Evolutionary conservation across 441 rosid species (phyloP), one percentile per base, ranked within the genome.

Genomic region (Populus hybrid): DNA sequence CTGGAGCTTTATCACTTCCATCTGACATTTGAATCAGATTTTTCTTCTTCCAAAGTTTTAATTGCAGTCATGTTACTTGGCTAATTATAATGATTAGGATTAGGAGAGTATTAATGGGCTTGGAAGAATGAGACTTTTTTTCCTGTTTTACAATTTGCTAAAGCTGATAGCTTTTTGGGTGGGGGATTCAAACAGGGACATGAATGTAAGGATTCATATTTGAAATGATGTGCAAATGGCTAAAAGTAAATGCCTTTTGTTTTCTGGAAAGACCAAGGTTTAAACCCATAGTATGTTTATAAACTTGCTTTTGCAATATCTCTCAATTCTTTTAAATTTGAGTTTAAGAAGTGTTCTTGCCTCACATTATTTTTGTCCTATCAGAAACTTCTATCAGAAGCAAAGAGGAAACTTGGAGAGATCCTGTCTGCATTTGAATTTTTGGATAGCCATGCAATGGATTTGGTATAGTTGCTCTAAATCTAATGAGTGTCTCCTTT

Each of bases 391-490:
- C 86, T 94, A 32, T 80, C 80, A 75, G 97, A 91, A 86, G 98
- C 97, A 76, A 95, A 90, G 87, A 87, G 83, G 84, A 94, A 88
- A 86, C 97, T 95, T 64, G 98, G 98, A 81, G 99, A 95, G 81
- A 84, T 94, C 87, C 85, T 95, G 65, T 95, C 99, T 8, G 97
- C 98, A 71, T 90, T 92, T 69, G 97, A 94, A 84, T 92, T 94
- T 87, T 84, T 92, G 88, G 99, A 95, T 85, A 84, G 84, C 35
- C 83, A 85, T 18, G 81, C 99, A 68, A 88, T 95, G 93, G 87
- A 87, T 83, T 82, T 94, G 91, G 97, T 92, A 81, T 85, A 88
- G 69, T 71, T 77, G 81, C 72, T 74, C 2, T 69, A 18, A 46
- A 70, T 38, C 38, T 50, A 18, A 4, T 57, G 23, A 74, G 20